phyloP scores from a whole-genome alignment of 306 rosid species.

The Inga laurina region DNA sequence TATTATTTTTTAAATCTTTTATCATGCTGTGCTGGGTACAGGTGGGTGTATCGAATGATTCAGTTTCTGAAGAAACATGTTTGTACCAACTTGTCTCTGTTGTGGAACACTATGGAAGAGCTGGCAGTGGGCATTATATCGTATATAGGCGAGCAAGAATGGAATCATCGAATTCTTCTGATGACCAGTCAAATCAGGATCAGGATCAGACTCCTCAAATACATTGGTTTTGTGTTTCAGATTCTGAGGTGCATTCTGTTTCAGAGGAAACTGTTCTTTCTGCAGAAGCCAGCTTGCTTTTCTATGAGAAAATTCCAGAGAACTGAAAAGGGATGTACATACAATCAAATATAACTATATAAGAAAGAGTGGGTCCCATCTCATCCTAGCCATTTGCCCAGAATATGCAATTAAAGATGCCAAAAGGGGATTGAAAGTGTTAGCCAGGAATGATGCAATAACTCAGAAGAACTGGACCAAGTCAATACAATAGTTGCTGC shows the following conservation, averaged over 20 bases:
- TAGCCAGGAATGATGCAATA: not conserved
- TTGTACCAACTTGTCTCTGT: conserved; percentile 75
- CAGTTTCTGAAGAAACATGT: conserved; percentile 45
- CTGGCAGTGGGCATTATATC: conserved; percentile 94
- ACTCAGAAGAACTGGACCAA: conserved; percentile 14
- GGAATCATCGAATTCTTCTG: conserved; percentile 33
- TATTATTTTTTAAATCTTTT: not conserved
- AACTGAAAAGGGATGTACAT: conserved; percentile 24
- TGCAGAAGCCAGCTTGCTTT: conserved; percentile 89
- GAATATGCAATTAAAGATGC: not conserved
- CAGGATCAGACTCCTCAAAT: conserved; percentile 27
- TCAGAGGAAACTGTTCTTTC: conserved; percentile 71
- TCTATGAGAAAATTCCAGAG: conserved; percentile 68
- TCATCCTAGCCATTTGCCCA: conserved; percentile 2
- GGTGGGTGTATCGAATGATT: conserved; percentile 40
- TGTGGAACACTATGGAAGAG: conserved; percentile 84
- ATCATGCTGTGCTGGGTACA: conserved; percentile 36
- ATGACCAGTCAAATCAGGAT: conserved; percentile 33
- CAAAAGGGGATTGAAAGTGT: not conserved
- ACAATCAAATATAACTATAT: not conserved
- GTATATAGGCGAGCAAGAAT: conserved; percentile 64
- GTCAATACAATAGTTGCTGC: conserved; percentile 11
- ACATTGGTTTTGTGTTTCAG: conserved; percentile 82
- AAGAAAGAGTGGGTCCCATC: conserved; percentile 8
- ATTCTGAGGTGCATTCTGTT: conserved; percentile 71